Base-by-base conservation (phyloP, 805 yeast genomes). In the Cyberlindnera lachancei region DNA sequence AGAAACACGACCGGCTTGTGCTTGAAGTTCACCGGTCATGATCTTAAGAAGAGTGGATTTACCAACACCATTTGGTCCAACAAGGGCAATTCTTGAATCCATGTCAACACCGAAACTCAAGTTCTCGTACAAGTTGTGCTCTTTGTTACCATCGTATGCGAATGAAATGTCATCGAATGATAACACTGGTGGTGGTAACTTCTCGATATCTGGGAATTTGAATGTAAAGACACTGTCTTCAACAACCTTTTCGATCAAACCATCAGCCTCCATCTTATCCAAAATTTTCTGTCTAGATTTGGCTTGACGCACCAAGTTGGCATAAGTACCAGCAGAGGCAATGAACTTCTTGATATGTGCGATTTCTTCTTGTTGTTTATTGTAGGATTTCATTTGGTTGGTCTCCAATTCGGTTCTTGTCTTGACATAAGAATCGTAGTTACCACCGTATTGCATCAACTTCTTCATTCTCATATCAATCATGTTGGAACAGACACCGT, bases 261-360 rank as follows among this genome's bases (percentile, higher is more conserved):
- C 98, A 60, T 92, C 98, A 50, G 98, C 97, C 69, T 92, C 98
- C 98, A 92, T 92, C 80, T 92, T 92, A 68, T 92, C 98, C 62
- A 92, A 73, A 59, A 92, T 92, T 80, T 92, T 92, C 74, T 92
- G 98, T 69, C 97, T 85, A 21, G 98, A 92, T 66, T 92, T 92
- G 45, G 98, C 98, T 68, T 92, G 98, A 63, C 84, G 86, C 38
- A 92, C 98, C 70, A 92, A 73, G 68, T 92, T 92, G 41, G 98
- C 97, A 67, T 92, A 92, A 35, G 98, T 92, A 88, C 98, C 98
- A 36, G 98, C 98, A 49, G 95, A 83, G 23, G 98, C 98, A 67
- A 92, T 92, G 61, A 92, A 92, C 69, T 92, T 92, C 75, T 92
- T 92, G 64, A 92, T 94, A 66, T 92, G 97, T 23, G 78, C 86